Percentiles rank a stretch among this genome's conserved stretches.
These are phyloP conservation scores for Venturiaceae sp. DNA, from an alignment of 2,329 filamentous ascomycete genomes.

Conservation along the genomic window DNA sequence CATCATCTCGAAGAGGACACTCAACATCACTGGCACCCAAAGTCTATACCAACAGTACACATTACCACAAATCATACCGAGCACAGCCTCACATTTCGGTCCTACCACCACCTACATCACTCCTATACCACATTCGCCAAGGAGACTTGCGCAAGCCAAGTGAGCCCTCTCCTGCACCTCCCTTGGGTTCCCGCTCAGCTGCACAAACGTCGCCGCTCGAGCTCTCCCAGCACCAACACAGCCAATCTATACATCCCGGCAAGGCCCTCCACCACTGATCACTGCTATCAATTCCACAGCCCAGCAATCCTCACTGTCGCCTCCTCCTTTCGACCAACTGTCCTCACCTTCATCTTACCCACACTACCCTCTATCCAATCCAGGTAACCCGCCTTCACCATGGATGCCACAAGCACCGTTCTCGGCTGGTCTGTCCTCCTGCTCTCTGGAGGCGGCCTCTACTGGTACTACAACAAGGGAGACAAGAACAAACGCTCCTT, in stretches of 20 bases:
- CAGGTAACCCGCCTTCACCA: neutral
- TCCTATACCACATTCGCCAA: neutral
- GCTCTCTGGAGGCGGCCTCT: neutral
- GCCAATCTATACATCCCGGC: neutral
- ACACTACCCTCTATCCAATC: too few relatives aligned
- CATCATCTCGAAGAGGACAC: neutral
- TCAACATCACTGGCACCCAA: neutral
- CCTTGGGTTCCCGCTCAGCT: neutral
- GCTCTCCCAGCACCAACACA: too few relatives aligned
- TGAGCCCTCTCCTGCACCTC: neutral
- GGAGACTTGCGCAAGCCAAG: neutral
- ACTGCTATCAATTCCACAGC: neutral
- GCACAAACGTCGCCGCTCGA: neutral
- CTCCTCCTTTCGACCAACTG: neutral
- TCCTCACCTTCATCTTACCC: neutral
- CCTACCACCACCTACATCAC: neutral
- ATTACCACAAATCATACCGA: neutral
- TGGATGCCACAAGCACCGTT: conserved; percentile 1
- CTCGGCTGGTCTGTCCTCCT: neutral
- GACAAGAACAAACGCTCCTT: neutral
- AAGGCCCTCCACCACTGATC: neutral
- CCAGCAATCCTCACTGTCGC: neutral
- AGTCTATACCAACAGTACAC: neutral
- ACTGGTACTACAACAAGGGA: conserved; percentile 1
- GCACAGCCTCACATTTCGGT: neutral